Evolutionary conservation across 768 basidiomycete species (phyloP), one percentile per base, ranked within the genome.

Genomic region (Auricularia auricula-judae): DNA sequence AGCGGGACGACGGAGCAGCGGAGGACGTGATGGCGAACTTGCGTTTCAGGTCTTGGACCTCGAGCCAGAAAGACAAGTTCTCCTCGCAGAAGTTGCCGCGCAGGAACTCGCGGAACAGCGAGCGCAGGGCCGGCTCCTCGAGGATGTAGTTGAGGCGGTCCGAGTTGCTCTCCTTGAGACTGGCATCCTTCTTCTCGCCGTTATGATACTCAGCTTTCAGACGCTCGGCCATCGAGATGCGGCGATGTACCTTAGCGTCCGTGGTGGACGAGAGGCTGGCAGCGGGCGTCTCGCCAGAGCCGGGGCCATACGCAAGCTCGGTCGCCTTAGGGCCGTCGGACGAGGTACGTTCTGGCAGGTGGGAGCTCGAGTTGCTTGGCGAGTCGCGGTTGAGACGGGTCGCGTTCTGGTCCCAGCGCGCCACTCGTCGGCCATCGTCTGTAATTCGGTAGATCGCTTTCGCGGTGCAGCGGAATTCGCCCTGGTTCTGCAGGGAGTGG

Each of bases 41-140:
- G 71, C 88, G 85, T 77, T 93, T 95, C 79, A 99, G 97, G 73
- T 99, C 97, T 73, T 93, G 84, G 2, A 98, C 95, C 71, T 99
- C 97, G 64, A 98, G 74, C 91, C 93, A 99, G 78, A 98, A 99
- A 59, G 89, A 88, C 68, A 99, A 77, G 73, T 99, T 99, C 80
- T 99, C 97, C 72, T 99, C 97, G 77, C 93, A 98, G 74, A 97
- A 98, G 74, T 98, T 98, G 64, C 85, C 82, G 36, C 92, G 84
- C 63, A 99, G 76, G 79, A 94, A 96, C 68, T 98, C 97, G 65
- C 97, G 87, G 83, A 99, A 99, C 61, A 98, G 78, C 2, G 85
- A 83, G 14, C 97, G 86, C 43, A 95, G 78, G 36, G 88, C 87
- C 0, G 95, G 91, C 67, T 98, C 93, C 67, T 96, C 95, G 29